Conservation (phyloP, 129 eudicot species). For the Tagetes erecta region DNA sequence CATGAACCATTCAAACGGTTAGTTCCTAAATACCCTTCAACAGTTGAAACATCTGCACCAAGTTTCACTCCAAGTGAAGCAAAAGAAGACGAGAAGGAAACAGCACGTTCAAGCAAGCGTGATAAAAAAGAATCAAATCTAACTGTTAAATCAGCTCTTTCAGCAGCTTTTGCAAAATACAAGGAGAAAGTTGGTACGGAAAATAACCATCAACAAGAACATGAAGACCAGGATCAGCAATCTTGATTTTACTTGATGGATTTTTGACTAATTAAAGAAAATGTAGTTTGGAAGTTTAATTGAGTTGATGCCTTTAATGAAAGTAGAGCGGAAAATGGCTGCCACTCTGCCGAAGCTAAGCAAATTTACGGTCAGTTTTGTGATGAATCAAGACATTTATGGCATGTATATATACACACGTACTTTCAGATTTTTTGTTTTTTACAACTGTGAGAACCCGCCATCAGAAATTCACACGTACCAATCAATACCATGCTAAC, state of each 20-base stretch:
- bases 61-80: conserved; percentile 38
- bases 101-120: conserved; percentile 43
- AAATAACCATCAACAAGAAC: conserved; percentile 34
- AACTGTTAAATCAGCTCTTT: conserved; percentile 73
- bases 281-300: conserved; percentile 15
- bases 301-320: not conserved
- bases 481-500: no score
- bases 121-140: conserved; percentile 61
- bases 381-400: not conserved
- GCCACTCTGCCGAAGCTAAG: not conserved
- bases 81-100: conserved; percentile 41
- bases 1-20: conserved; percentile 93
- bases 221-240: conserved; percentile 26
- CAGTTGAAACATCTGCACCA: conserved; percentile 42
- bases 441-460: not conserved
- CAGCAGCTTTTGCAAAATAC: conserved; percentile 74
- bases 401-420: not conserved
- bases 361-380: not conserved
- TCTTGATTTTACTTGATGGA: not conserved
- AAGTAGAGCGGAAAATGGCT: not conserved
- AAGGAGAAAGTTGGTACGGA: conserved; percentile 44
- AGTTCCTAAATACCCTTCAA: conserved; percentile 40
- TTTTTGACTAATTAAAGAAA: not conserved
- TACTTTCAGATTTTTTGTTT: not conserved
- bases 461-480: no score